Evolutionary conservation across 441 rosid species (phyloP), one percentile per base, ranked within the genome.

Genomic region (Isatis lusitanica): DNA sequence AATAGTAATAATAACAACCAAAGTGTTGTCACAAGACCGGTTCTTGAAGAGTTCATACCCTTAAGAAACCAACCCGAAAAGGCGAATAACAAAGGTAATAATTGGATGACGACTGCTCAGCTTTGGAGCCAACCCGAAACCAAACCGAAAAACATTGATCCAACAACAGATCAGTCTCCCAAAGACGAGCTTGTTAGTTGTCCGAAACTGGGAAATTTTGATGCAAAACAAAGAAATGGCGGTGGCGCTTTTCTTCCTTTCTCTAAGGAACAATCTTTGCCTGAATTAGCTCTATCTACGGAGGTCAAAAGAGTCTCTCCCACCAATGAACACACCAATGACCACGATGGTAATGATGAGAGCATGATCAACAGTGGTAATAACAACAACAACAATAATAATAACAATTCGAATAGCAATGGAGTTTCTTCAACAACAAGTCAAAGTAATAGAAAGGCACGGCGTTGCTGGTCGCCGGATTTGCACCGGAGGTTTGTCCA

Each of bases 381-480:
- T 68, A 60, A 48, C 62, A 74, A 79, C 28, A 63, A 38, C 21
- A 66, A 61, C 13, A 81, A 79, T 62, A 64, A 82, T 18, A 38
- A 75, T 9, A 89, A 87, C 39, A 62, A 62, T 31, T 68, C 65
- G 7, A 78, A 73, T 28, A 52, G 17, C 57, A 64, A 69, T 62
- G 78, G 71, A 21, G 71, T 64, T 62, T 64, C 64, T 53, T 46
- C 78, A 26, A 72, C 72, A 33, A 58, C 79, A 9, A 60, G 68
- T 68, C 96, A 92, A 67, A 78, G 89, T 81, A 89, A 90, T 67
- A 80, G 99, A 79, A 95, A 95, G 78, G 91, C 97, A 31, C 88
- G 99, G 42, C 90, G 97, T 66, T 95, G 98, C 48, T 95, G 99
- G 99, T 95, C 99, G 0, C 99, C 99, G 4, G 98, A 95, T 69